Percentiles rank a stretch among this genome's conserved stretches.
phyloP scores from a whole-genome alignment of 176 grass and related monocot species.

The Alopecurus myosuroides region DNA sequence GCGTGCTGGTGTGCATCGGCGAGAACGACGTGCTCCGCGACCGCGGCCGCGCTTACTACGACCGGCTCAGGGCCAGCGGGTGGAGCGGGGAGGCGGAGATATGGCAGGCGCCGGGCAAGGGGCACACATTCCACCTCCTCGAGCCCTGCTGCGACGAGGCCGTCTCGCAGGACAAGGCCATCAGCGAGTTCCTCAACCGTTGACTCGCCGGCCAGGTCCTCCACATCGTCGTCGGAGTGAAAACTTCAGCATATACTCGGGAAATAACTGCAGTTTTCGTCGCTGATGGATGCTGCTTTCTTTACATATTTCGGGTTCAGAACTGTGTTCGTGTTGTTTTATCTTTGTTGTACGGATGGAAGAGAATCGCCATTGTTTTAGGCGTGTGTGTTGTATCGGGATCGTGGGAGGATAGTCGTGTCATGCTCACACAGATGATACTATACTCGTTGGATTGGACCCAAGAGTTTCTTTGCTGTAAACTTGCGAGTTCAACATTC shows the following conservation, averaged over 20 bases:
- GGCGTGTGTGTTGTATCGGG: constrained; percentile 3
- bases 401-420: not conserved
- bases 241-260: constrained; percentile 6
- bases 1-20: constrained; percentile 46
- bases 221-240: not conserved
- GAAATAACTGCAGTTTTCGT: constrained; percentile 11
- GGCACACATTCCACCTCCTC: constrained; percentile 55
- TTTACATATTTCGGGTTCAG: too few relatives aligned
- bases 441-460: constrained; percentile 5
- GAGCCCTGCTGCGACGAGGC: constrained; percentile 41
- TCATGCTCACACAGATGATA: constrained; percentile 41
- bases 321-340: not conserved
- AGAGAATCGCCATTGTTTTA: constrained; percentile 4
- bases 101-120: constrained; percentile 44
- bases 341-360: constrained; percentile 11
- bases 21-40: constrained; percentile 53
- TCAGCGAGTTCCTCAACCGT: constrained; percentile 42
- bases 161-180: constrained; percentile 51
- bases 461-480: not conserved
- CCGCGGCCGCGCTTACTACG: constrained; percentile 48
- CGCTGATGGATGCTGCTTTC: constrained; percentile 6
- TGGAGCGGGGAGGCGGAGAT: constrained; percentile 41
- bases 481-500: not conserved
- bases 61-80: constrained; percentile 35
- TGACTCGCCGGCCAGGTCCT: not conserved